phyloP scores from a whole-genome alignment of 1,284 basidiomycete genomes.

The Cryptococcus neoformans region DNA sequence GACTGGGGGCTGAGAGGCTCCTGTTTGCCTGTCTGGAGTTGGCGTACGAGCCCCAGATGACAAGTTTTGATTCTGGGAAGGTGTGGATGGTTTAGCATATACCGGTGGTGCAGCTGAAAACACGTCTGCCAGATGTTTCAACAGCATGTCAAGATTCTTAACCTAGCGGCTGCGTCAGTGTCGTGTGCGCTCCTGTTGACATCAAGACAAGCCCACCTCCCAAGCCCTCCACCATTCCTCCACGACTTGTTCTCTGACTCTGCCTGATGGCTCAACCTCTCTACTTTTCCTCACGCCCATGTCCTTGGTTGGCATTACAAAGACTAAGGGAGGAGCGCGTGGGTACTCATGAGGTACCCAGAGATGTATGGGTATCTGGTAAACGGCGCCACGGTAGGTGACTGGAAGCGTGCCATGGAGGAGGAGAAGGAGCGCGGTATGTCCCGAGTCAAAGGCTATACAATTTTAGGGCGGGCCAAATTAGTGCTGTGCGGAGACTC shows the following conservation, averaged over 20 bases:
- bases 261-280: slow-evolving; percentile 79
- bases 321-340: slow-evolving; percentile 75
- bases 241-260: slow-evolving; percentile 50
- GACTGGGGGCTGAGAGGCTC: background rate
- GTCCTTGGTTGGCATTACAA: slow-evolving; percentile 88
- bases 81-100: slow-evolving; percentile 68
- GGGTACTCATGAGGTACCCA: slow-evolving; percentile 87
- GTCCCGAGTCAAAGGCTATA: slow-evolving; percentile 87
- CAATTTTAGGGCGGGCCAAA: slow-evolving; percentile 2
- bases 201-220: slow-evolving; percentile 58
- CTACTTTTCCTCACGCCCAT: slow-evolving; percentile 81
- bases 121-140: slow-evolving; percentile 52
- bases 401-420: slow-evolving; percentile 91
- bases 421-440: slow-evolving; percentile 84
- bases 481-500: slow-evolving; percentile 28
- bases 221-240: slow-evolving; percentile 75
- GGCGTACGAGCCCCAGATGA: too few relatives aligned
- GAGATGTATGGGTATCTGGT: slow-evolving; percentile 90
- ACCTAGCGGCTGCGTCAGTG: slow-evolving; percentile 15
- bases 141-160: slow-evolving; percentile 31
- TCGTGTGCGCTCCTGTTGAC: slow-evolving; percentile 39
- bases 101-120: slow-evolving; percentile 87
- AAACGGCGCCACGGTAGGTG: slow-evolving; percentile 67
- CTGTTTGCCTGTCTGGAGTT: background rate
- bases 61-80: slow-evolving; percentile 2